A percentile compares a stretch with the other conserved stretches of the same genome.
Conservation (phyloP, 164 flowering plant genomes). For the Cinnamomum micranthum region DNA sequence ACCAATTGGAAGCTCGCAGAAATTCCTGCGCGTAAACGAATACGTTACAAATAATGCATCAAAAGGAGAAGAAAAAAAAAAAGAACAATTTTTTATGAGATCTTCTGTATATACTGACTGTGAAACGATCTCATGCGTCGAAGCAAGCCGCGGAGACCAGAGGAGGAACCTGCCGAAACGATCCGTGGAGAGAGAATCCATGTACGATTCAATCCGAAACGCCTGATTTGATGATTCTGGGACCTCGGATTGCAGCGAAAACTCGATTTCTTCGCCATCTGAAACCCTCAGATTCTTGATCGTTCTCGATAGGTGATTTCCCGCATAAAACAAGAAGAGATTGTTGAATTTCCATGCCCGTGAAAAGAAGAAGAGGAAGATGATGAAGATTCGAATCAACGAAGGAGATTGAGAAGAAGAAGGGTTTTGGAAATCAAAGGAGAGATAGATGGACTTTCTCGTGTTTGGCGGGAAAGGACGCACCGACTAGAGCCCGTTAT, state of each 20-base stretch:
- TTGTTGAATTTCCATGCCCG: constrained; percentile 23
- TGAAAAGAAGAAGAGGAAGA: background rate
- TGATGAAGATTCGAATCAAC: background rate
- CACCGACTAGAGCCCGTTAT: too few relatives aligned
- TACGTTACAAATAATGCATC: background rate
- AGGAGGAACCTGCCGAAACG: constrained; percentile 70
- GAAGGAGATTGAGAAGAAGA: background rate
- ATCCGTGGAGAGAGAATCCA: constrained; percentile 45
- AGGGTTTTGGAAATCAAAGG: too few relatives aligned
- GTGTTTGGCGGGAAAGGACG: background rate
- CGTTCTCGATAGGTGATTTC: constrained; percentile 60
- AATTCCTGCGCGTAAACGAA: constrained; percentile 45
- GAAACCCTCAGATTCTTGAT: constrained; percentile 49
- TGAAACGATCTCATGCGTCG: constrained; percentile 82
- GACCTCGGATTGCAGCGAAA: constrained; percentile 28
- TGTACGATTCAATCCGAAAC: constrained; percentile 38
- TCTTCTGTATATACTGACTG: constrained; percentile 35
- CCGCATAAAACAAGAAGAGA: constrained; percentile 47
- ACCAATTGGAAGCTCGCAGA: constrained; percentile 73
- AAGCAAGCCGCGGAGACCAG: constrained; percentile 76
- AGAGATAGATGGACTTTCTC: background rate
- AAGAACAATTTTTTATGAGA: background rate
- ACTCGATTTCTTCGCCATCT: constrained; percentile 27
- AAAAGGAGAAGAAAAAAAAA: background rate
- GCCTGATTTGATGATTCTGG: constrained; percentile 5